Conservation (phyloP, 192 early-diverging fungal species). For the Backusella tarrabulga region DNA sequence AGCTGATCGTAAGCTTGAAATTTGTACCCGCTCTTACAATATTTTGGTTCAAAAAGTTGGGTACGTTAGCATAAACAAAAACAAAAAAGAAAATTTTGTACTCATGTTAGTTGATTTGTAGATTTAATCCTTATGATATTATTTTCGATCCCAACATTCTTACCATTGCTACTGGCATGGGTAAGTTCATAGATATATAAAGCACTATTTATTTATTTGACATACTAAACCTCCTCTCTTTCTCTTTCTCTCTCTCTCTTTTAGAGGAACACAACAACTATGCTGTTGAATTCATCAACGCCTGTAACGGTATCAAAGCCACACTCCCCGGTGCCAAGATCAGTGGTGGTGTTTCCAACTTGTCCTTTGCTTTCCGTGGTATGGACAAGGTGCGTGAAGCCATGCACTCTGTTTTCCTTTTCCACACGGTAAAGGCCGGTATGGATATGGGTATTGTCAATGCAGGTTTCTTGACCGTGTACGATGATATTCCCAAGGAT, state of each 20-base stretch:
- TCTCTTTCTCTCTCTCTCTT: no score
- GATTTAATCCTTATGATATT: slow-evolving; percentile 38
- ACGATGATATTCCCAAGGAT: slow-evolving; percentile 96
- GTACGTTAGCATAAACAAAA: slow-evolving; percentile 7
- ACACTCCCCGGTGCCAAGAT: slow-evolving; percentile 88
- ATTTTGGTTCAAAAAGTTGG: slow-evolving; percentile 83
- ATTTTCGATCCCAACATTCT: slow-evolving; percentile 93
- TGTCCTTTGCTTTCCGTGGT: slow-evolving; percentile 97
- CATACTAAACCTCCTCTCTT: not conserved
- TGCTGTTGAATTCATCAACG: slow-evolving; percentile 91
- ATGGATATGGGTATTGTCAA: slow-evolving; percentile 99
- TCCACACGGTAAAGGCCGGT: slow-evolving; percentile 77
- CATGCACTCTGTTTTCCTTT: slow-evolving; percentile 96
- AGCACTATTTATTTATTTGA: not conserved
- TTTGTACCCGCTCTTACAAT: slow-evolving; percentile 89
- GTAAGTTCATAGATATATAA: slow-evolving; percentile 2
- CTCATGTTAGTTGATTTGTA: not conserved
- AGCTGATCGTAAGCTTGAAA: slow-evolving; percentile 79
- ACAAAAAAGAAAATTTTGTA: not conserved
- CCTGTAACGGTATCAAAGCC: slow-evolving; percentile 70
- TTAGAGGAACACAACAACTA: slow-evolving; percentile 95
- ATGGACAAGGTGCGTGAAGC: slow-evolving; percentile 91
- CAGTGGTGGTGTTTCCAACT: slow-evolving; percentile 95
- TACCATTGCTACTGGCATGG: slow-evolving; percentile 93
- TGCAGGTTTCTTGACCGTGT: slow-evolving; percentile 93